Evolutionary conservation across 768 basidiomycete genomes (phyloP).

Genomic region (Mycena belliarum): DNA sequence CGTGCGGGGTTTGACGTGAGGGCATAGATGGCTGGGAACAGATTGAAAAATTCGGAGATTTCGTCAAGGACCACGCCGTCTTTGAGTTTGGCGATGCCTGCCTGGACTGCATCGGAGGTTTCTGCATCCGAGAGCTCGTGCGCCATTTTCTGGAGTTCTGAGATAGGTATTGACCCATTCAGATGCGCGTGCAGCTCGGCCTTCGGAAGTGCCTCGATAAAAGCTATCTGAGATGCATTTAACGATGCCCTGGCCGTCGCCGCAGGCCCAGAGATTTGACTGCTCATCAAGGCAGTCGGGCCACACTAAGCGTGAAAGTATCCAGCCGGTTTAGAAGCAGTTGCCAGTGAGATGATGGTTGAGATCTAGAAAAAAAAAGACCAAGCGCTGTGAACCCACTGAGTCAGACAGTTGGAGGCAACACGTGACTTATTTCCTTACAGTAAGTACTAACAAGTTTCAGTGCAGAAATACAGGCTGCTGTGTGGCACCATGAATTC

Average conservation of each 20-base stretch:
- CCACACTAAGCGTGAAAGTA: no score
- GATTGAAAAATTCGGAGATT: slow-evolving; percentile 22
- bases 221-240: slow-evolving; percentile 48
- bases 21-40: slow-evolving; percentile 70
- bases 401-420: no score
- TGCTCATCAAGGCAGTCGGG: no score
- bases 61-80: slow-evolving; percentile 36
- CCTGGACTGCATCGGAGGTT: slow-evolving; percentile 29
- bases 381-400: no score
- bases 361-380: no score
- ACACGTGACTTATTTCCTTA: no score
- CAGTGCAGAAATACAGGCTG: no score
- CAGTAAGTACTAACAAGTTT: no score
- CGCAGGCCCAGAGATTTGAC: slow-evolving; percentile 42
- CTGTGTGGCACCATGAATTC: no score
- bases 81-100: slow-evolving; percentile 40
- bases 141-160: slow-evolving; percentile 14
- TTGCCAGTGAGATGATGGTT: no score
- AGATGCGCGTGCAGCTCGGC: slow-evolving; percentile 56
- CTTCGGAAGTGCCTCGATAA: slow-evolving; percentile 69
- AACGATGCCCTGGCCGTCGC: slow-evolving; percentile 57
- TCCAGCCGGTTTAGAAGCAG: no score
- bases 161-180: slow-evolving; percentile 16
- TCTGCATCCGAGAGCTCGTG: slow-evolving; percentile 1
- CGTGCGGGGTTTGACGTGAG: slow-evolving; percentile 63